A percentile compares a stretch with the other conserved stretches of the same genome.
phyloP scores from a whole-genome alignment of 768 basidiomycete genomes.

The Pilatotrama ljubarskyi region DNA sequence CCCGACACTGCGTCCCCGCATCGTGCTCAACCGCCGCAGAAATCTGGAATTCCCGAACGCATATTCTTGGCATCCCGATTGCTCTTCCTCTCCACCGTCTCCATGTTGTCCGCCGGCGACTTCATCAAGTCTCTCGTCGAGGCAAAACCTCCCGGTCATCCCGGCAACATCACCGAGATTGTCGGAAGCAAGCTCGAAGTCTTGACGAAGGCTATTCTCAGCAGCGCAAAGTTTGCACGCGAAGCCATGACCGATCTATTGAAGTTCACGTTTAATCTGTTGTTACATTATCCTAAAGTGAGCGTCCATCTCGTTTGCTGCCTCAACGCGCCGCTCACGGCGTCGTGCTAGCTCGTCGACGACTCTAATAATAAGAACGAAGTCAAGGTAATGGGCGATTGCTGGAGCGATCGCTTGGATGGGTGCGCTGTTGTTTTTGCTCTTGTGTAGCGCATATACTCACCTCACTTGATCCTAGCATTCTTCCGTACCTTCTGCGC shows the following conservation, averaged over 20 bases:
- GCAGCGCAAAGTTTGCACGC: constrained; percentile 53
- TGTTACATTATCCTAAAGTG: constrained; percentile 81
- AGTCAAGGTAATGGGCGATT: constrained; percentile 65
- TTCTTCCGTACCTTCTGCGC: constrained; percentile 71
- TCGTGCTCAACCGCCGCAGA: constrained; percentile 42
- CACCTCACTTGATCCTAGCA: constrained; percentile 38
- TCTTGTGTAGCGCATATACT: neutral
- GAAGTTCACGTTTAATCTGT: constrained; percentile 82
- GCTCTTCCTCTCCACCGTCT: constrained; percentile 70
- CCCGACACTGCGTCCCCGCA: constrained; percentile 14
- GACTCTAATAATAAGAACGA: constrained; percentile 22
- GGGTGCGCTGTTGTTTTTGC: constrained; percentile 46
- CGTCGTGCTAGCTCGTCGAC: constrained; percentile 23
- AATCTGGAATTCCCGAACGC: constrained; percentile 58
- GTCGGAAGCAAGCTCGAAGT: constrained; percentile 61
- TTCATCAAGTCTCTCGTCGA: constrained; percentile 65
- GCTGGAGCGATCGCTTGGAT: constrained; percentile 74
- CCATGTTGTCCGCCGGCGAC: constrained; percentile 43
- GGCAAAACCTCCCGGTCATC: constrained; percentile 51
- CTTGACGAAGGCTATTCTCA: constrained; percentile 48
- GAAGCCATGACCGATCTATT: constrained; percentile 83
- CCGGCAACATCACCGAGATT: constrained; percentile 58
- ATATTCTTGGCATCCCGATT: constrained; percentile 77
- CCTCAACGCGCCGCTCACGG: neutral
- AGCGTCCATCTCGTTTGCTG: constrained; percentile 15